Evolutionary conservation across 2,329 filamentous ascomycete genomes (phyloP), one percentile per base, ranked within the genome.

Genomic region (Chaetomium strumarium): DNA sequence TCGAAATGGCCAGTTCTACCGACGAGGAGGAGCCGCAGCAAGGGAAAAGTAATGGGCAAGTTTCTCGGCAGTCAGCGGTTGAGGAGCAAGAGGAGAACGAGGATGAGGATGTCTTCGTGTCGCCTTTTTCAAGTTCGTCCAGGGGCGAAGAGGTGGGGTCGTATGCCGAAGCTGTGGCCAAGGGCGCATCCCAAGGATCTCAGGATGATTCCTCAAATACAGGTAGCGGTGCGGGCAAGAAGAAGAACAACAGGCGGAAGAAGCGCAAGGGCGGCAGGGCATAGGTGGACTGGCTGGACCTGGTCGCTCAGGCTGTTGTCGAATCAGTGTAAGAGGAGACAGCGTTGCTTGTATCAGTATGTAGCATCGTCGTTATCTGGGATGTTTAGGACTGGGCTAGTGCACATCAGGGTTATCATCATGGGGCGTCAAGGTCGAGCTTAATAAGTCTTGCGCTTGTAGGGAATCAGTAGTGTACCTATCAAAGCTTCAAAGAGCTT

Each of bases 1-100:
- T 92, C 12, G 68, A 70, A 55, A 69, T 67, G 7, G 64, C 59
- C 2, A 68, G 65, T 54, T 68, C 67, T 12, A 62, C 62, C 10
- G 67, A 70, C 10, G 69, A 70, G 3, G 65, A 68, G 3, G 68
- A 63, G 16, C 47, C 47, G 9, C 29, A 46, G 12, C 20, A 49
- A 2, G 20, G 7, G 37, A 39, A 20, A 17, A 24, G n/a, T 12
- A 14, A 36, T 5, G 5, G 33, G 37, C 5, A 16, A n/a, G 10
- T n/a, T 36, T 11, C 29, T 29, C 16, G 16, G 16, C 40, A 37
- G 31, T 17, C 20, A 3, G 31, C 34, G 7, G 46, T 24, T 13
- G 46, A 24, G 12, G 40, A 42, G 29, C 9, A 30, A 5, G 39
- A 53, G 13, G 52, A 53, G 16, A 58, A 56, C 2, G 59, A 57